Evolutionary conservation across 1,139 yeast genomes (phyloP).

Genomic region (Blastobotrys capitulatus): DNA sequence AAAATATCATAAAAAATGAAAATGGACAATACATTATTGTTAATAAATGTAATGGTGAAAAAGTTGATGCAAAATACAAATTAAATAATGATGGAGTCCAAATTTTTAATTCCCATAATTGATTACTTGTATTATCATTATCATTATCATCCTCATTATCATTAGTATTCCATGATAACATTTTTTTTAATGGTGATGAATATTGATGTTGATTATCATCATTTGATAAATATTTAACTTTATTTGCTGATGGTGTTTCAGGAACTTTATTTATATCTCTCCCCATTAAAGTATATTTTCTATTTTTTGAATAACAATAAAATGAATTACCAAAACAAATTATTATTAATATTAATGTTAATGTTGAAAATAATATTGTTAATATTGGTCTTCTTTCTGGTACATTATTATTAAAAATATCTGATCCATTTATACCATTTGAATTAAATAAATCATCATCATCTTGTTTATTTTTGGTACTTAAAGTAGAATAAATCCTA

Average conservation of each 20-base stretch:
- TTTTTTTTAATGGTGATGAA: slow-evolving; percentile 11
- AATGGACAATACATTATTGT: slow-evolving; percentile 42
- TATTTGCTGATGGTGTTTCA: slow-evolving; percentile 38
- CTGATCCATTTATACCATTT: no score
- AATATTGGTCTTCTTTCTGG: slow-evolving; percentile 14
- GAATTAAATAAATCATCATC: neutral
- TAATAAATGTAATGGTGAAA: slow-evolving; percentile 52
- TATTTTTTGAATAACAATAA: slow-evolving; percentile 33
- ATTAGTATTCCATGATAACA: slow-evolving; percentile 5
- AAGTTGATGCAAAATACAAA: slow-evolving; percentile 44
- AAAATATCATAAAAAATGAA: slow-evolving; percentile 30
- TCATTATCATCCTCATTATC: neutral
- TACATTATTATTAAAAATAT: no score
- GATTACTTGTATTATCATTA: slow-evolving; percentile 10
- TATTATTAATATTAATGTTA: slow-evolving; percentile 14
- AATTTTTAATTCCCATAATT: slow-evolving; percentile 48
- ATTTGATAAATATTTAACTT: slow-evolving; percentile 25
- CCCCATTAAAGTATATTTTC: slow-evolving; percentile 40
- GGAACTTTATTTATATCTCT: slow-evolving; percentile 36
- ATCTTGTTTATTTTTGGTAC: neutral
- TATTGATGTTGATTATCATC: neutral
- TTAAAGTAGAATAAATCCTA: slow-evolving; percentile 10
- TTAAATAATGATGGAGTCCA: slow-evolving; percentile 58
- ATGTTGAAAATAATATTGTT: slow-evolving; percentile 13
- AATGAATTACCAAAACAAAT: slow-evolving; percentile 32